These are phyloP conservation scores for Ambrosiella xylebori DNA, from an alignment of 2,329 filamentous ascomycete genomes.

Conservation along the genomic window DNA sequence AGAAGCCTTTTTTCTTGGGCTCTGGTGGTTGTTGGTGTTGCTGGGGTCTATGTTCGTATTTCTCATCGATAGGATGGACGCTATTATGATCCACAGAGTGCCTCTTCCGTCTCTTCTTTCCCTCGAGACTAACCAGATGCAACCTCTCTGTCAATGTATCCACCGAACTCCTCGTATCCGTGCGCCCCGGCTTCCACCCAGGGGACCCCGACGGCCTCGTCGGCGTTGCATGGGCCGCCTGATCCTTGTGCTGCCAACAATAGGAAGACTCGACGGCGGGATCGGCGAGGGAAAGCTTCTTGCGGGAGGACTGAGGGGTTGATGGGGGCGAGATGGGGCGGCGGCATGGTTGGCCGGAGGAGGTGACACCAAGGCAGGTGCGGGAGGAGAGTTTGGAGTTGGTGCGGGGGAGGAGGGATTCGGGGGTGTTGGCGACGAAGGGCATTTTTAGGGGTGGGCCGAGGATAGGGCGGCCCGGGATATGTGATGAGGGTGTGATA, in stretches of 20 bases:
- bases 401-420: constrained; percentile 32
- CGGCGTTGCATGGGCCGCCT: constrained; percentile 38
- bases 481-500: background rate
- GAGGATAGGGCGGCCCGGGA: background rate
- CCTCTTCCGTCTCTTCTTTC: constrained; percentile 20
- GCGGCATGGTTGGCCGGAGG: constrained; percentile 67
- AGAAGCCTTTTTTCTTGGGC: background rate
- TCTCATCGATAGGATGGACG: constrained; percentile 10
- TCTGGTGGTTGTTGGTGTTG: background rate
- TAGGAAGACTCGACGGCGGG: constrained; percentile 46
- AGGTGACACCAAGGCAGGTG: constrained; percentile 79
- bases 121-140: constrained; percentile 51
- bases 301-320: constrained; percentile 15
- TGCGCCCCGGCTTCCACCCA: too few species aligned
- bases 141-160: constrained; percentile 73
- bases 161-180: constrained; percentile 23
- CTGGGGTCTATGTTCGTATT: background rate
- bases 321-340: constrained; percentile 34
- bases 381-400: constrained; percentile 72
- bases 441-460: constrained; percentile 19
- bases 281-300: constrained; percentile 9
- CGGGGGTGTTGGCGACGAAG: constrained; percentile 22
- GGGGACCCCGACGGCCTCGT: constrained; percentile 19
- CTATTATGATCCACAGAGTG: constrained; percentile 13
- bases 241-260: constrained; percentile 92